Evolutionary conservation across 768 basidiomycete species (phyloP).

Genomic region (Pholiota conissans): DNA sequence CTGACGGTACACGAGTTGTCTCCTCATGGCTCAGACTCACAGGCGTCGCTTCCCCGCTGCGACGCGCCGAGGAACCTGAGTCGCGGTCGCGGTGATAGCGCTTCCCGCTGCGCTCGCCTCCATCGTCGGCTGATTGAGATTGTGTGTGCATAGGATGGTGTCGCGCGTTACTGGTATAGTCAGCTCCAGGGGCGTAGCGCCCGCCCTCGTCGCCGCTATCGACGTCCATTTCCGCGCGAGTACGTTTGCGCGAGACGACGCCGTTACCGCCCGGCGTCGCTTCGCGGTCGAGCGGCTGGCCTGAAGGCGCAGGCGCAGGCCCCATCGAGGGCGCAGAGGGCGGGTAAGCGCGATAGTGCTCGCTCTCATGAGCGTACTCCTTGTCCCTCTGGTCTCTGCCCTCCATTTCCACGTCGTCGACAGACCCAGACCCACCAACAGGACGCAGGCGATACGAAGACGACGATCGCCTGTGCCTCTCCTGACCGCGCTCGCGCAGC

Average conservation of each 20-base stretch:
- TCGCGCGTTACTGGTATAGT: no score
- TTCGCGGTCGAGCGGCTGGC: not conserved
- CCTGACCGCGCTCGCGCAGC: not conserved
- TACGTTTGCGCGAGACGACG: slow-evolving; percentile 41
- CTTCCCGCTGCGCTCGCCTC: no score
- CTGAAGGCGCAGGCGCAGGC: not conserved
- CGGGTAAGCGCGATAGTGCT: not conserved
- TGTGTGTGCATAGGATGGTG: no score
- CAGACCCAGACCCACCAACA: no score
- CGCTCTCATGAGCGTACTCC: not conserved
- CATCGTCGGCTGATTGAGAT: no score
- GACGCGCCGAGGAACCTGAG: no score
- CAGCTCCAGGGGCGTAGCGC: no score
- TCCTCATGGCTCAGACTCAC: slow-evolving; percentile 18
- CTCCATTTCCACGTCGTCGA: not conserved
- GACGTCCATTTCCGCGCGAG: slow-evolving; percentile 63
- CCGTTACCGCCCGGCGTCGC: not conserved
- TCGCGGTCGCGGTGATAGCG: no score
- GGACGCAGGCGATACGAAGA: not conserved
- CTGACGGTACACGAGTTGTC: slow-evolving; percentile 28
- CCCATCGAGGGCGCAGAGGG: not conserved
- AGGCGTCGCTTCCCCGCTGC: not conserved
- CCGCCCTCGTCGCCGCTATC: slow-evolving; percentile 53
- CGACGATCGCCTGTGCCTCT: not conserved
- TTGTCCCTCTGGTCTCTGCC: not conserved